Base-by-base conservation (phyloP, 768 basidiomycete genomes). In the Kwoniella botswanensis region DNA sequence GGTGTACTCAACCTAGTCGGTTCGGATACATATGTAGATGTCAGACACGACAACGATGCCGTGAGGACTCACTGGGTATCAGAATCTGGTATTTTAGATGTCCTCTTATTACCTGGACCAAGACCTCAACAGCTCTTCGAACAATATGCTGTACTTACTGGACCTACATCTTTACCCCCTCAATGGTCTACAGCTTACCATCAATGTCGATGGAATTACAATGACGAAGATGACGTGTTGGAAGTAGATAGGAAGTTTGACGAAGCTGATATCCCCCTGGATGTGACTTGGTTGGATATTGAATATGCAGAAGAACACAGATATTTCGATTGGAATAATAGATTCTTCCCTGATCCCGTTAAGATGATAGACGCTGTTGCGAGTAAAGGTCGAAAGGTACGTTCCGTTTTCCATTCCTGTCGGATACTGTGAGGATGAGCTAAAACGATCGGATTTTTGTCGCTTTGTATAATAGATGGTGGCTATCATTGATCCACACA, bases 171-270 rank as follows among this genome's bases (percentile, higher is more conserved):
- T 4, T 86, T 99, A n/a, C 97, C 97, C 0, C 90, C 93, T 10
- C 88, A 92, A 21, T 98, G 93, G 89, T 89, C 93, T 29, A 86
- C 98, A 68, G 97, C 90, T 0, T 96, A 99, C 79, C 97, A 98
- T 83, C 97, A 98, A 82, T 98, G 96, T 82, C 87, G 97, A 44
- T 98, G 97, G 97, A 98, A 99, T 82, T 98, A 99, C 79, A 87
- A 96, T 73, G 92, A 90, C 84, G 90, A 92, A 29, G 89, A 91
- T 12, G 97, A 98, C 82, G 87, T 99, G 10, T 87, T 93, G 12
- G 86, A 88, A 4, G 93, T 98, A 10, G 91, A 95, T 83, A 87
- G 86, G 79, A 87, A 90, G 63, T 97, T 99, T 77, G 97, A 99
- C 70, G 93, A 95, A 75, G 92, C 91, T 53, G 92, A 96, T 76